Evolutionary conservation across 108 stramenopile species (phyloP).

Genomic region (Fragilariopsis cylindrus): DNA sequence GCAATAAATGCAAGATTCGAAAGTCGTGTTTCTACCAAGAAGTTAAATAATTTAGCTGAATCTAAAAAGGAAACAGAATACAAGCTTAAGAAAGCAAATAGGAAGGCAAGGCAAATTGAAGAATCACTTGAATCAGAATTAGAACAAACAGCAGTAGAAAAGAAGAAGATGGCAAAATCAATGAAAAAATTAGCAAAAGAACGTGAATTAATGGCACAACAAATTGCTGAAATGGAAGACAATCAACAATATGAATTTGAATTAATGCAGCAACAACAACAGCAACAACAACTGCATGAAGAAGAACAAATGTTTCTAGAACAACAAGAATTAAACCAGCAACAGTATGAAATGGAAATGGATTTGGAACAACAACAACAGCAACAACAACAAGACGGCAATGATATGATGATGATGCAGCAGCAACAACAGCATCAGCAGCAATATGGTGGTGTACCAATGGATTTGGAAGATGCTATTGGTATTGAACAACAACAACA

Average conservation of each 20-base stretch:
- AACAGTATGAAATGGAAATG: background rate
- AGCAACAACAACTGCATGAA: background rate
- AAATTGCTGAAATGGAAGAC: slow-evolving; percentile 9
- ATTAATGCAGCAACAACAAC: background rate
- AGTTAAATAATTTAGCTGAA: background rate
- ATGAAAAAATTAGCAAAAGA: background rate
- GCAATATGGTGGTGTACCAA: too few species aligned
- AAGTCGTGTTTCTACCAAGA: background rate
- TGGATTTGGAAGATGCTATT: too few species aligned
- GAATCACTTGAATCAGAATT: background rate
- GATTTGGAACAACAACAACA: background rate
- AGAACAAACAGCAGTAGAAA: background rate
- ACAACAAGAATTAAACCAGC: background rate
- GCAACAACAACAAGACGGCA: background rate
- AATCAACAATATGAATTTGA: background rate
- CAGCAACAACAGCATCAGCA: background rate
- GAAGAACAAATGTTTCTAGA: background rate
- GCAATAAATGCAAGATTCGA: slow-evolving; percentile 1
- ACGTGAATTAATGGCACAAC: background rate
- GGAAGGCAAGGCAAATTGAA: background rate
- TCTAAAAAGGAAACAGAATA: background rate
- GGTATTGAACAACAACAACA: too few species aligned
- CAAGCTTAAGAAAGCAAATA: background rate
- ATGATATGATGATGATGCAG: too few species aligned
- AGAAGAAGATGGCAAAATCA: background rate